Base-by-base conservation (phyloP, 2,329 filamentous ascomycete genomes). In the Plectosphaerella plurivora region DNA sequence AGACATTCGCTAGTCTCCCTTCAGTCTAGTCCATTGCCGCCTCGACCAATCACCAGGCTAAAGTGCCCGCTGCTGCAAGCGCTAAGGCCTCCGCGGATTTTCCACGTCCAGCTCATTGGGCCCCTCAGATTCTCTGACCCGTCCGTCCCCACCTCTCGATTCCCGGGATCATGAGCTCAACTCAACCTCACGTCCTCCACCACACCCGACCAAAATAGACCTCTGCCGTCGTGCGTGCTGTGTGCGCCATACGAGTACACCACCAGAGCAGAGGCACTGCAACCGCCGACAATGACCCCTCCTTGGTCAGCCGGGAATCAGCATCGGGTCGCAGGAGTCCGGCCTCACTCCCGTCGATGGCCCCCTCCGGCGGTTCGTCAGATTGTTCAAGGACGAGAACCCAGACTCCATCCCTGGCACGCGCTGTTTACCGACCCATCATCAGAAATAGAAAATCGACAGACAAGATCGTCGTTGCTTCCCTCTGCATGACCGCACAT, bases 41-140 rank as follows among this genome's bases (percentile, higher is more conserved):
- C 52, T 54, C 47, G 51, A 35, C 69, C 68, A 72, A 71, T 70
- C 62, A 68, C 33, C 46, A n/a, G 49, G 56, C 51, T 60, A 61
- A 63, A 16, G 60, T 62, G 55, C 63, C 60, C 14, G n/a, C 42
- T 59, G 59, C 56, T 58, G 54, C 60, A 55, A 56, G 63, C 63
- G 61, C 61, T 58, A 59, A 51, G 53, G 52, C 49, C 54, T 49
- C 16, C 14, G 51, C 58, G 60, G 58, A 53, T 36, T 5, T 54
- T 18, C 11, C n/a, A 18, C 41, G 4, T 18, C 8, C 10, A 6
- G 7, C 54, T 56, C 57, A 65, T 65, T 65, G 60, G 63, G 56
- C 57, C 51, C 60, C 53, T 60, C 57, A 60, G 57, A 55, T 52
- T 54, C 48, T 50, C 46, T 48, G 47, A 39, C 42, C 22, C 47